Evolutionary conservation across 2,329 filamentous ascomycete genomes (phyloP), one percentile per base, ranked within the genome.

Genomic region (Blastomyces percursus): DNA sequence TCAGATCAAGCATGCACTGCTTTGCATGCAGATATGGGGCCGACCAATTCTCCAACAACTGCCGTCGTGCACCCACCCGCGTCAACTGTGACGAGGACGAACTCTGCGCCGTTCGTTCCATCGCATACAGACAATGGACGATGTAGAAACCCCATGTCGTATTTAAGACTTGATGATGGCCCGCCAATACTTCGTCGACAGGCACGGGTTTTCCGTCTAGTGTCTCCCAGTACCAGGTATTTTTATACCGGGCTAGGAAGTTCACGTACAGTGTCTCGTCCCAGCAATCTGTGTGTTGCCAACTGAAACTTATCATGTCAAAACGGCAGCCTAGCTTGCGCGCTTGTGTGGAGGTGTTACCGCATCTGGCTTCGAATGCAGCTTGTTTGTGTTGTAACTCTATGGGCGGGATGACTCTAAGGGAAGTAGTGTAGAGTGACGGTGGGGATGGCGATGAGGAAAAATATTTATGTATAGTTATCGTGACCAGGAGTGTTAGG

Each of bases 1-100:
- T 27, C 55, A 58, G 44, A 46, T 58, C 55, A 40, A 58, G 35
- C 38, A 6, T 58, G 35, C 38, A 58, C 55, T 58, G 55, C 38
- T 58, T 58, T 12, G 21, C 38, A 58, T 58, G 38, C 14, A 44
- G 38, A 58, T 44, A 19, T 3, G 9, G 35, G 32, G 38, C 21
- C 14, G 35, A 40, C 55, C 55, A 58, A 9, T 58, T 38, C 19
- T 58, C 38, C 7, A 27, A 9, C 24, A 27, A 3, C 2, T n/a
- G 14, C 19, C 16, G 24, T 14, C 16, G 11, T 14, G 24, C 27
- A 14, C 0, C 48, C 48, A 8, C 48, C 21, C 16, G 24, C 2
- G 44, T 38, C 35, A 38, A 12, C 35, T 9, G 44, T 21, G 27
- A 24, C 21, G n/a, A 2, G 21, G 21, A 6, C 24, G 48, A 35